Evolutionary conservation across 371 early-diverging fungal species (phyloP), one percentile per base, ranked within the genome.

Genomic region (Lichtheimia ramosa): DNA sequence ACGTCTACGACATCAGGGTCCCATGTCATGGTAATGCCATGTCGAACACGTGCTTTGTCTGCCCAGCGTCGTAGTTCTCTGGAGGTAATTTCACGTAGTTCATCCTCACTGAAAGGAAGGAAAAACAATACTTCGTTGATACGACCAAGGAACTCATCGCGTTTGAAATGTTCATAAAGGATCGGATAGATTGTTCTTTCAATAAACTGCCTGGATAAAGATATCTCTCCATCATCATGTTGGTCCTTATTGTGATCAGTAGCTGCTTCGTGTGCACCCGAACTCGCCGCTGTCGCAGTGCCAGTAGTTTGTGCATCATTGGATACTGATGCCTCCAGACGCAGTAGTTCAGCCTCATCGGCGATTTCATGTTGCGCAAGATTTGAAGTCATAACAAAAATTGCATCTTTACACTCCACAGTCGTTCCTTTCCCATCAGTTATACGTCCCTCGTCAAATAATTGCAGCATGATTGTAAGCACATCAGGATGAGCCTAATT

Each of bases 321-420:
- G 4, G 73, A 62, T 0, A 77, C 73, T 10, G 73, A 77, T 2
- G 79, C 83, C 57, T 86, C 85, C 0, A 74, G 60, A 21, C 86
- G 70, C n/a, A 84, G 59, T 10, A 73, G 52, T 55, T 81, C 81
- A 0, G 86, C 79, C 61, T 83, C 81, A 50, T 82, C 81, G 0
- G 83, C 83, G 55, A 89, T 89, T 58, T 84, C 82, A 46, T 83
- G 77, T 54, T 89, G 86, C 2, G 89, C 90, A 28, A 90, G 62
- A 55, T 90, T 90, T 23, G 84, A 83, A 3, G 90, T 90, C 85
- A 90, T 87, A 48, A 90, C 68, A 62, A 90, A 81, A 20, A 90
- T 87, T 5, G 88, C 88, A 62, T 89, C 89, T 39, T 82, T 70
- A 70, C 86, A 73, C 63, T 77, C 77, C 2, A 84, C 82, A 12